Evolutionary conservation across 1,284 basidiomycete species (phyloP).

Genomic region (Melanopsichium pennsylvanicum): DNA sequence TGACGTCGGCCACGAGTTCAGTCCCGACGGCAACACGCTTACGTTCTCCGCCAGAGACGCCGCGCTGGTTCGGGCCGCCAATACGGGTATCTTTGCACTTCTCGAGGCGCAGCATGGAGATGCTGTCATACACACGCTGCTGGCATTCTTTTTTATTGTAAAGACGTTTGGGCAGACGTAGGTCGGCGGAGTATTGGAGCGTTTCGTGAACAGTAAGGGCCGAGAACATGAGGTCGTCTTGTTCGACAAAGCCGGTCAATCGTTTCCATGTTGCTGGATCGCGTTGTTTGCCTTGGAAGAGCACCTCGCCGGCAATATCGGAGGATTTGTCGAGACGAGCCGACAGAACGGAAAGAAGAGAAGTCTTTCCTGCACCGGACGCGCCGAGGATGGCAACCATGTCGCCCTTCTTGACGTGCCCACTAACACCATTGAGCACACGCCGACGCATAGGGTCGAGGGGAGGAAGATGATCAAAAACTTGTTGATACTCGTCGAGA

Average conservation of each 20-base stretch:
- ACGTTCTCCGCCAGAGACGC: constrained; percentile 52
- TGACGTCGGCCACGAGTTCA: constrained; percentile 43
- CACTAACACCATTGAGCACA: constrained; percentile 44
- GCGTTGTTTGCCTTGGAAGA: constrained; percentile 39
- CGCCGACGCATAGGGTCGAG: constrained; percentile 37
- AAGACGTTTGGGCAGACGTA: constrained; percentile 31
- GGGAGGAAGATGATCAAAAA: constrained; percentile 31
- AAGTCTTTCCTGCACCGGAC: constrained; percentile 54
- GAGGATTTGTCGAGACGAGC: constrained; percentile 45
- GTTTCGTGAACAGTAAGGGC: constrained; percentile 51
- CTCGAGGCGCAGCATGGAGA: constrained; percentile 49
- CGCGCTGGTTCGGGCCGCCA: constrained; percentile 42
- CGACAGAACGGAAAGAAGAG: constrained; percentile 51
- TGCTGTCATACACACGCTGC: constrained; percentile 48
- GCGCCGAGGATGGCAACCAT: constrained; percentile 55
- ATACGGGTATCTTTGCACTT: constrained; percentile 45
- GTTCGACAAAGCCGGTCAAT: constrained; percentile 52
- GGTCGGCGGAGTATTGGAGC: constrained; percentile 49
- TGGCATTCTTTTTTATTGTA: constrained; percentile 38
- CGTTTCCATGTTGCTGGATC: constrained; percentile 52
- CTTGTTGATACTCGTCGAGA: constrained; percentile 26
- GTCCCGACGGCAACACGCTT: constrained; percentile 46
- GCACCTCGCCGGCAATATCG: constrained; percentile 39
- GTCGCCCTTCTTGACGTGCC: constrained; percentile 39
- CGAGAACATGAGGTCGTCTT: constrained; percentile 52